A percentile compares a stretch with the other conserved stretches of the same genome.
phyloP scores from a whole-genome alignment of 768 basidiomycete genomes.

The Amyloporia xantha region DNA sequence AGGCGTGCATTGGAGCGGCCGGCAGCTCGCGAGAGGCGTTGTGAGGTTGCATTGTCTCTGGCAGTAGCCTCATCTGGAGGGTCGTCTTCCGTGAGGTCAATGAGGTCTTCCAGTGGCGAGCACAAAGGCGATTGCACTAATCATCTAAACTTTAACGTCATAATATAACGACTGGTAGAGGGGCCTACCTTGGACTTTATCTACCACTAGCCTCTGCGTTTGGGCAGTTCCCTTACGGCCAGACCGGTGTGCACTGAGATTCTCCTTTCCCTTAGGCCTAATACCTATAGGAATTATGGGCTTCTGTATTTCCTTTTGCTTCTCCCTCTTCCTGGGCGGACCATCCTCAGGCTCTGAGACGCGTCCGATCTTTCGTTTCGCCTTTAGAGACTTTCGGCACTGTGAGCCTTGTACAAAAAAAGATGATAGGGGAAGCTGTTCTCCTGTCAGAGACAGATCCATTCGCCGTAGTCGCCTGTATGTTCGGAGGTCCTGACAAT shows the following conservation, averaged over 20 bases:
- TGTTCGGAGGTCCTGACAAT: not conserved
- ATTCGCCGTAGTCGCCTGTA: not conserved
- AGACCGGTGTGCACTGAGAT: not conserved
- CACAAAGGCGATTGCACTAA: too few species aligned
- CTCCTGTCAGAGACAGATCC: slow-evolving; percentile 1
- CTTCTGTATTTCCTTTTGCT: slow-evolving; percentile 10
- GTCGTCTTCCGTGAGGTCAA: not conserved
- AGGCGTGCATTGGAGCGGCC: not conserved
- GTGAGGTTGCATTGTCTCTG: not conserved
- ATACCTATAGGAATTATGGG: not conserved
- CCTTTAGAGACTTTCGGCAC: not conserved
- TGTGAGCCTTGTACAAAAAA: slow-evolving; percentile 1
- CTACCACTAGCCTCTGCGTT: not conserved
- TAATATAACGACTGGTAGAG: not conserved
- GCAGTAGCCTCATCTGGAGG: not conserved
- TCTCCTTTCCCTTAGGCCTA: not conserved
- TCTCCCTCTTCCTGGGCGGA: slow-evolving; percentile 12
- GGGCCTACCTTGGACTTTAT: not conserved
- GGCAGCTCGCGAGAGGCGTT: not conserved
- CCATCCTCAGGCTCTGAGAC: not conserved
- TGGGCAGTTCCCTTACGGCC: not conserved
- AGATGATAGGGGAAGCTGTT: slow-evolving; percentile 3
- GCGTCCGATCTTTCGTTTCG: not conserved
- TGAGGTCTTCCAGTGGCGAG: not conserved
- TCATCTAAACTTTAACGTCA: not conserved